A percentile compares a stretch with the other conserved stretches of the same genome.
Evolutionary conservation across 108 stramenopile genomes (phyloP).

Genomic region (Skeletonema marinoi): DNA sequence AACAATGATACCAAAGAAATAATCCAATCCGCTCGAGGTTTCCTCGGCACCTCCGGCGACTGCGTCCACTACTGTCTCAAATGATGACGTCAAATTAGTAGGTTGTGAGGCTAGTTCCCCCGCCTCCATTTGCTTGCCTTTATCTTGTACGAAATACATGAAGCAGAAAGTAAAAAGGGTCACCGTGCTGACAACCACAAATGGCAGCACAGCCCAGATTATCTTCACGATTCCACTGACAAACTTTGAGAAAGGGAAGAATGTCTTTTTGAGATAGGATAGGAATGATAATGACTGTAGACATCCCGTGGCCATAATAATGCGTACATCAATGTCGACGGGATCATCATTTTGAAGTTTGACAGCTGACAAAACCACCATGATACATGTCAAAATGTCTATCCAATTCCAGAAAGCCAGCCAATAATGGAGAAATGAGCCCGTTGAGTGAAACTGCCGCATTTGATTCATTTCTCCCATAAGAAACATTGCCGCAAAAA

Average conservation of each 20-base stretch:
- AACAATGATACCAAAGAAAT: background rate
- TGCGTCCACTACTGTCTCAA: background rate
- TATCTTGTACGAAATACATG: slow-evolving; percentile 4
- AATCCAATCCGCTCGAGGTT: background rate
- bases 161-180: background rate
- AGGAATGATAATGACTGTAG: background rate
- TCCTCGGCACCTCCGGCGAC: background rate
- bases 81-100: background rate
- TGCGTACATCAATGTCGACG: background rate
- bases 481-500: background rate
- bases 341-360: background rate
- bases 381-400: background rate
- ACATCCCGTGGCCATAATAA: background rate
- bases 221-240: slow-evolving; percentile 1
- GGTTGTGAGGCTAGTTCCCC: background rate
- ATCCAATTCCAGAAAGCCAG: slow-evolving; percentile 4
- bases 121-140: background rate
- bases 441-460: background rate
- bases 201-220: background rate
- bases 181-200: background rate
- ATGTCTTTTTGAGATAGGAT: slow-evolving; percentile 6
- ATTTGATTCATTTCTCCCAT: background rate
- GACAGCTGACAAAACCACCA: background rate
- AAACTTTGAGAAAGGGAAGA: slow-evolving; percentile 7
- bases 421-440: background rate